Evolutionary conservation across 768 basidiomycete genomes (phyloP), one percentile per base, ranked within the genome.

Genomic region (Pleurotus pulmonarius): DNA sequence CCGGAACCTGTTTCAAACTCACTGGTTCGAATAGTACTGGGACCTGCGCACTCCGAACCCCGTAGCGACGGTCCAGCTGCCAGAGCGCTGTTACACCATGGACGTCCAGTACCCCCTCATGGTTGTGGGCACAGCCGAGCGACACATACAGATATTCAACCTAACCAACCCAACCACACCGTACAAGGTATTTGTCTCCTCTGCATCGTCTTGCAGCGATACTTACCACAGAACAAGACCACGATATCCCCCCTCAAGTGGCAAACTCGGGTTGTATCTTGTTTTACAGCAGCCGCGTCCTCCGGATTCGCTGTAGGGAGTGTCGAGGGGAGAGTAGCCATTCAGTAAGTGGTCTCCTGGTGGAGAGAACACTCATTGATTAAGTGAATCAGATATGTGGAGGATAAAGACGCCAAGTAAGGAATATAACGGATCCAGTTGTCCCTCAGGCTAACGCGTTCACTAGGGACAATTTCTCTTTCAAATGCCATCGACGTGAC

Each of bases 91-190:
- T 64, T 97, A 96, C 71, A 84, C 86, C 47, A 82, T 94, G 73
- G 92, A 94, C 60, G 83, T 87, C 6, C 82, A 83, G 57, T 87
- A 85, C 62, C 87, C 90, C 1, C 75, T 95, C 18, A 83, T 95
- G 77, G 94, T 95, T 38, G 92, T 94, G 51, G 95, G 88, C 38
- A 96, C 93, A 1, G 95, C 94, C 5, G 94, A 97, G 58, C 84
- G 94, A 26, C 89, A 94, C 67, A 86, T 97, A 51, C 86, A 90
- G 68, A 90, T 96, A 58, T 89, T 84, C 75, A 90, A 96, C 70
- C 80, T 97, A 47, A 82, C 80, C 15, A 92, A 88, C 67, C 94
- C 95, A 2, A 86, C 80, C 24, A 78, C 83, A 1, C 72, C 88
- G 1, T 92, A 85, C 76, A 92, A 90, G 77, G 92, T 88, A 51